phyloP scores from a whole-genome alignment of 805 yeast species.

The Metschnikowia sp. region DNA sequence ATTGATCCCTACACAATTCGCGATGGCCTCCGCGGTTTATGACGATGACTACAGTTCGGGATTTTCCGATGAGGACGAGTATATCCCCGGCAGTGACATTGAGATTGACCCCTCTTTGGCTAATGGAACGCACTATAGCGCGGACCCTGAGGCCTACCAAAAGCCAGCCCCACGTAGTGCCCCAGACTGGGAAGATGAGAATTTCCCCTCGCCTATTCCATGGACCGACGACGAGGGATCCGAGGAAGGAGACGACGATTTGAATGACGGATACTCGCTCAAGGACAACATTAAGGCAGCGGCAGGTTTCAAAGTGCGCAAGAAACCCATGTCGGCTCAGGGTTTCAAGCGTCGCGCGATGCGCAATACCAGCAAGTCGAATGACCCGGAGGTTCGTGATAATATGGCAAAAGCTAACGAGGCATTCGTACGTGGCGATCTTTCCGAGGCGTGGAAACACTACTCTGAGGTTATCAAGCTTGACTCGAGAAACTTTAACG shows the following conservation, averaged over 20 bases:
- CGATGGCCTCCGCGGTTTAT: constrained; percentile 1
- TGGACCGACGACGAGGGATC: constrained; percentile 22
- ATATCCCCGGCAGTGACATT: constrained; percentile 5
- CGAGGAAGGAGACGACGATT: constrained; percentile 33
- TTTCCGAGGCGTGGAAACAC: constrained; percentile 53
- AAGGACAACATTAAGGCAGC: constrained; percentile 67
- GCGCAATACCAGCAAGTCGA: constrained; percentile 36
- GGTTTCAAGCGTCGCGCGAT: constrained; percentile 36
- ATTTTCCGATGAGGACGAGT: constrained; percentile 11
- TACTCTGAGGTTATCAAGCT: constrained; percentile 70
- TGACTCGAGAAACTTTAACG: constrained; percentile 75
- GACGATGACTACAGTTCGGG: constrained; percentile 8
- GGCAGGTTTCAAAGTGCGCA: constrained; percentile 54
- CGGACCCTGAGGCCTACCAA: not conserved
- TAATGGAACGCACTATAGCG: not conserved
- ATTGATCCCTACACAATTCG: not conserved
- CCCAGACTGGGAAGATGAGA: constrained; percentile 6
- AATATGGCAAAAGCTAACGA: constrained; percentile 73
- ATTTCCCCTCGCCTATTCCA: constrained; percentile 18
- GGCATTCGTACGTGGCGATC: constrained; percentile 66
- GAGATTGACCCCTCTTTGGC: constrained; percentile 15
- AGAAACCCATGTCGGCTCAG: constrained; percentile 31
- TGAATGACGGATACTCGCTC: constrained; percentile 45
- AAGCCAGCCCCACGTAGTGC: not conserved
- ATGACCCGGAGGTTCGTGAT: constrained; percentile 71